A percentile compares a stretch with the other conserved stretches of the same genome.
Evolutionary conservation across 768 basidiomycete genomes (phyloP).

Genomic region (Ephemerocybe angulata): DNA sequence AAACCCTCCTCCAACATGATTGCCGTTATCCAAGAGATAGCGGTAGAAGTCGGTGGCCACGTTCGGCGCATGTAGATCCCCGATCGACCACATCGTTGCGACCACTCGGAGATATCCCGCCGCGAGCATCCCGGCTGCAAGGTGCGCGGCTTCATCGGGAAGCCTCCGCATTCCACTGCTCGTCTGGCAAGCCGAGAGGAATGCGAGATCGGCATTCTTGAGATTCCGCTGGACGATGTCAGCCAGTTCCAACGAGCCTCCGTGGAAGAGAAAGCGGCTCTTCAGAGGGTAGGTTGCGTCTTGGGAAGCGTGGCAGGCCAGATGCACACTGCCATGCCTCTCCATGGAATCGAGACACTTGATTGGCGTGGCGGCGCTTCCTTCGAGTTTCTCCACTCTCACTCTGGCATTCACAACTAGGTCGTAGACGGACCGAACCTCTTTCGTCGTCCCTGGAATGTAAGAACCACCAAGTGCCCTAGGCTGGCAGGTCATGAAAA

Average conservation of each 20-base stretch:
- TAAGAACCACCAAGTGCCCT: not conserved
- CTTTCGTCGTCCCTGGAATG: slow-evolving; percentile 10
- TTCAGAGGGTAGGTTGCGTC: slow-evolving; percentile 18
- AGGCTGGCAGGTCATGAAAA: not conserved
- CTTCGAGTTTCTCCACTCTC: slow-evolving; percentile 18
- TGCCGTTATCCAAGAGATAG: slow-evolving; percentile 6
- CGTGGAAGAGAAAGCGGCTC: not conserved
- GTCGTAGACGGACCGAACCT: slow-evolving; percentile 1
- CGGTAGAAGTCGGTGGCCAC: slow-evolving; percentile 28
- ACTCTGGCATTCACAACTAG: not conserved
- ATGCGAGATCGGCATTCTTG: not conserved
- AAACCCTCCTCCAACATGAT: slow-evolving; percentile 1
- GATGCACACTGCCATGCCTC: slow-evolving; percentile 20
- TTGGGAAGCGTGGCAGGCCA: slow-evolving; percentile 32
- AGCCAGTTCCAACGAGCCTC: not conserved
- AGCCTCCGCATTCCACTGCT: not conserved
- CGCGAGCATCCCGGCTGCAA: not conserved
- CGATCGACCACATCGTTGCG: slow-evolving; percentile 36
- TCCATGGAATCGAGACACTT: slow-evolving; percentile 12
- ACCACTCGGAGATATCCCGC: not conserved
- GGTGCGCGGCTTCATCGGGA: not conserved
- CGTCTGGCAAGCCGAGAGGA: slow-evolving; percentile 1
- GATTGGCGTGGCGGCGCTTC: slow-evolving; percentile 10
- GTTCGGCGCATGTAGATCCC: slow-evolving; percentile 27
- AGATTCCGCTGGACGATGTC: not conserved